Percentiles rank a stretch among this genome's conserved stretches.
Conservation (phyloP, 192 early-diverging fungal species). For the Coemansia guatemalensis region DNA sequence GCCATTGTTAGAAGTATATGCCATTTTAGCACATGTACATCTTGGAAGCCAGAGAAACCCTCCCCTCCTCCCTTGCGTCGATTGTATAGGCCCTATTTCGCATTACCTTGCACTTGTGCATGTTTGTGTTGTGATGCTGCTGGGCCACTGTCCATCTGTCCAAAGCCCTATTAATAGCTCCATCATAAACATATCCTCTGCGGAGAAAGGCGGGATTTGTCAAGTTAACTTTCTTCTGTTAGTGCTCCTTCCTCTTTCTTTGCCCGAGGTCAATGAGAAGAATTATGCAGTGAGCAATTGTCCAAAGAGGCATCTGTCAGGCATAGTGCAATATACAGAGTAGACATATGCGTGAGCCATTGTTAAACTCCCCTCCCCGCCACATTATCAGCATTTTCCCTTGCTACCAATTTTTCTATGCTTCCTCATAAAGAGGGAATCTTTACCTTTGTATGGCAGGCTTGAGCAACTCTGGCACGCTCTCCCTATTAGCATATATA, state of each 20-base stretch:
- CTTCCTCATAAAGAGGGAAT: not conserved
- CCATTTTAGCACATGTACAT: too few relatives aligned
- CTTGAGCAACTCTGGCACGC: constrained; percentile 37
- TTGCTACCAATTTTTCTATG: not conserved
- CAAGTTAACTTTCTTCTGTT: too few relatives aligned
- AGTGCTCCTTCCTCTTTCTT: too few relatives aligned
- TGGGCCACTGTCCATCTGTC: constrained; percentile 33
- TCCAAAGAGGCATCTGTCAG: too few relatives aligned
- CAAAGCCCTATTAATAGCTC: constrained; percentile 31
- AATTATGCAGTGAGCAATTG: too few relatives aligned
- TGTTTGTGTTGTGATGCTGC: constrained; percentile 34
- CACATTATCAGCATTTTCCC: not conserved
- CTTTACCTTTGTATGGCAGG: constrained; percentile 44
- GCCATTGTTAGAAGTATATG: not conserved
- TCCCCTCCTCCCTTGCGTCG: too few relatives aligned
- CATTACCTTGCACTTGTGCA: constrained; percentile 41
- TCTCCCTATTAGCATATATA: constrained; percentile 5
- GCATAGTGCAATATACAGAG: not conserved
- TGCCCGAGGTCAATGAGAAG: too few relatives aligned
- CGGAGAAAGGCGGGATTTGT: too few relatives aligned
- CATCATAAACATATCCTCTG: too few relatives aligned
- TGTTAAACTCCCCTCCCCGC: too few relatives aligned
- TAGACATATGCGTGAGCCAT: too few relatives aligned
- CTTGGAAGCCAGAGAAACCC: too few relatives aligned
- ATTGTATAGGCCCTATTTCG: not conserved